Evolutionary conservation across 1,284 basidiomycete genomes (phyloP), one percentile per base, ranked within the genome.

Genomic region (Pseudozyma thailandica): DNA sequence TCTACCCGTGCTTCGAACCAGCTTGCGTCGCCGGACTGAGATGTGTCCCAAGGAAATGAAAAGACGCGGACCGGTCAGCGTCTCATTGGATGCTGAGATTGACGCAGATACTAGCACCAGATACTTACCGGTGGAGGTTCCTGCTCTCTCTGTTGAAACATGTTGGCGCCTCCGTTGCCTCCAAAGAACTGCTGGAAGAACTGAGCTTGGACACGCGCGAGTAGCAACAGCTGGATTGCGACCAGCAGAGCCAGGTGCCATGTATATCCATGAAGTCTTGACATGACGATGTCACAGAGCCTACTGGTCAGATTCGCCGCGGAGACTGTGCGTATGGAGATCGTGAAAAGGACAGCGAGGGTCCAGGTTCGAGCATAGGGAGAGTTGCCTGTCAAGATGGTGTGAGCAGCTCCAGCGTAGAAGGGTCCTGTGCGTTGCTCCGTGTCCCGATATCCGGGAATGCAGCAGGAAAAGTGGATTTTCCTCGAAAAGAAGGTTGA

Each of bases 1-100:
- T 79, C 74, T 5, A 77, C 73, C 27, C 77, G 48, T 6, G 69
- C 77, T 50, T 78, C 60, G 45, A 76, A 79, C 77, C 77, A 79
- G 44, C 52, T 70, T 2, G 72, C 64, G 26, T 78, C 76, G 8
- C 75, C 75, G 10, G 68, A 55, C 73, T 77, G 60, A 18, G 9
- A 20, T 12, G n/a, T n/a, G n/a, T n/a, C n/a, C n/a, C n/a, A 9
- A 13, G 2, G 7, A 26, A 23, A 10, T 25, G 27, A 41, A 9
- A 2, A 33, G 26, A 10, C 3, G 9, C 7, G 18, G 18, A 3
- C 10, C n/a, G 20, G 33, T 23, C 21, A 37, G 8, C 8, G 20
- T 41, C 42, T 9, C 9, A 30, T 26, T 0, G 48, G 27, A 21
- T 26, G 44, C 28, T 18, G 15, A 6, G 27, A n/a, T 45, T n/a